These are phyloP conservation scores for Litchi chinensis DNA, from an alignment of 345 rosid species.

Conservation along the genomic window DNA sequence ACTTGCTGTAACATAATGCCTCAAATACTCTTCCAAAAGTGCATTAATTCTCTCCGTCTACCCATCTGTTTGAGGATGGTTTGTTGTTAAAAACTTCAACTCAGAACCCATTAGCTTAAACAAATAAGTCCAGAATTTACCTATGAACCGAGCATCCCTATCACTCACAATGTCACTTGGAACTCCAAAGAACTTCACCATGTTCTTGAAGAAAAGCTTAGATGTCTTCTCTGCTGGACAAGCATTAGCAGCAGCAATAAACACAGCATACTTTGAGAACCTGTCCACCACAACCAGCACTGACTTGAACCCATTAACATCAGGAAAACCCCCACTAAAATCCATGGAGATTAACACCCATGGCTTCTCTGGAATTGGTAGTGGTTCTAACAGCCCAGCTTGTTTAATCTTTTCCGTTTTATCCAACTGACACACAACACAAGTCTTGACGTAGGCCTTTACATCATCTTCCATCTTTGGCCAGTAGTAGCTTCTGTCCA, in stretches of 20 bases:
- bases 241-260: neutral
- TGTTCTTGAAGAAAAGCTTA: too few relatives aligned
- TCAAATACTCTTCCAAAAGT: too few relatives aligned
- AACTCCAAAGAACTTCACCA: neutral
- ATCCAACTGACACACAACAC: neutral
- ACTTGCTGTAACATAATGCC: too few relatives aligned
- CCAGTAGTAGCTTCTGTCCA: neutral
- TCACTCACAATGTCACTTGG: neutral
- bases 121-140: neutral
- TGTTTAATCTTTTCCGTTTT: neutral
- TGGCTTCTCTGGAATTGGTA: neutral
- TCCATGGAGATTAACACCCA: neutral
- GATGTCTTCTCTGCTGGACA: too few relatives aligned
- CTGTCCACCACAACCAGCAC: neutral
- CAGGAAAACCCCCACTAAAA: neutral
- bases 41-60: too few relatives aligned
- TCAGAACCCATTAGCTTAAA: neutral
- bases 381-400: neutral
- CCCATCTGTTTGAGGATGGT: neutral
- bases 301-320: neutral
- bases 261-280: neutral
- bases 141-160: neutral
- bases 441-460: neutral
- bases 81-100: neutral
- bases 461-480: neutral